phyloP scores from a whole-genome alignment of 768 basidiomycete species.

The Dentipellis sp. region DNA sequence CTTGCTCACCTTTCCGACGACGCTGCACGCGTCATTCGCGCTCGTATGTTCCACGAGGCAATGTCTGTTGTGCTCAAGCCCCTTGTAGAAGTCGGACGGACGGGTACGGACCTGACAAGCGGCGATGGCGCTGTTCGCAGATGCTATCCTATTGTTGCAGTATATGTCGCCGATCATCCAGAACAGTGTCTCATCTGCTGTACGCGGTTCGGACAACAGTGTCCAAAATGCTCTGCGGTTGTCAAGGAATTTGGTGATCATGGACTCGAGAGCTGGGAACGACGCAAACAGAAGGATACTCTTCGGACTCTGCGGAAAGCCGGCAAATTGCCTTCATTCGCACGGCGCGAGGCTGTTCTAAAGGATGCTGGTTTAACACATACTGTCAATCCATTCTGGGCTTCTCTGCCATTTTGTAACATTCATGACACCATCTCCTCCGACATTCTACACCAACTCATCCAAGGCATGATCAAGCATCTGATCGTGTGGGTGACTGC shows the following conservation, averaged over 20 bases:
- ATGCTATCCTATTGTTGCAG: conserved; percentile 14
- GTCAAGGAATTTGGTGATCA: background rate
- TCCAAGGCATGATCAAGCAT: conserved; percentile 12
- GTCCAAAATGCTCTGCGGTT: conserved; percentile 1
- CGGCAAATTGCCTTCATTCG: background rate
- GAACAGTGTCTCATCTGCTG: conserved; percentile 16
- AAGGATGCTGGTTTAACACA: background rate
- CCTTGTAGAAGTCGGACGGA: conserved; percentile 2
- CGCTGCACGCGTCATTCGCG: background rate
- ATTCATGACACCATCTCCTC: conserved; percentile 12
- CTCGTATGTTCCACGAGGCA: conserved; percentile 13
- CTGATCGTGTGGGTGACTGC: conserved; percentile 3
- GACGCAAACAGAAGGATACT: background rate
- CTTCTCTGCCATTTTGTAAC: conserved; percentile 5
- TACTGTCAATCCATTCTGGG: conserved; percentile 14
- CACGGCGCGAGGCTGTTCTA: background rate
- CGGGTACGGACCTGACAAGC: conserved; percentile 13
- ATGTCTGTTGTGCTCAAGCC: conserved; percentile 10
- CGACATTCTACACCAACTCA: conserved; percentile 16
- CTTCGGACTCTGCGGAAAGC: background rate
- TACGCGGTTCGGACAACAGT: background rate
- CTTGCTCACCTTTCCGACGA: conserved; percentile 4
- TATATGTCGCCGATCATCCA: conserved; percentile 16
- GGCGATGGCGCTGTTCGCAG: conserved; percentile 9
- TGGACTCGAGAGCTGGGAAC: background rate